Percentiles rank a stretch among this genome's conserved stretches.
Evolutionary conservation across 257 asterid genomes (phyloP).

Genomic region (Fraxinus pennsylvanica): DNA sequence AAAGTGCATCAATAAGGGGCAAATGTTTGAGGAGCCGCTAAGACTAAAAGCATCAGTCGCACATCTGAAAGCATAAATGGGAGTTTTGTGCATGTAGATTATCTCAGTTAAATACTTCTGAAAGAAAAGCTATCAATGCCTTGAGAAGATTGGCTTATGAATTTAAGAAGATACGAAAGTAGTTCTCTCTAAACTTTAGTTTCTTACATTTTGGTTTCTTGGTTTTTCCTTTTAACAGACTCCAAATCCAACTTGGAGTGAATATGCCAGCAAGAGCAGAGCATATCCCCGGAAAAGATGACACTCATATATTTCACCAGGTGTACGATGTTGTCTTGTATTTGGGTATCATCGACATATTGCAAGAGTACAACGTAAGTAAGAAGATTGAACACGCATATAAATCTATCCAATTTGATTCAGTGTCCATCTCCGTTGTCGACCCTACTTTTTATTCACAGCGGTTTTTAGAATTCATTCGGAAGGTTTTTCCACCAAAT

Average conservation of each 20-base stretch:
- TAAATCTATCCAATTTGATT: constrained; percentile 80
- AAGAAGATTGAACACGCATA: constrained; percentile 90
- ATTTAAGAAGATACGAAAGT: background rate
- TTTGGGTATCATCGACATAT: constrained; percentile 88
- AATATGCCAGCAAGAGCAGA: constrained; percentile 99
- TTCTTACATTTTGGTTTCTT: constrained; percentile 3
- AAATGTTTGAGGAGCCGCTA: background rate
- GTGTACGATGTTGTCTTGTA: constrained; percentile 87
- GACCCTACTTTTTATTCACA: constrained; percentile 86
- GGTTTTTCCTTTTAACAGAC: constrained; percentile 42
- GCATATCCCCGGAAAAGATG: constrained; percentile 46
- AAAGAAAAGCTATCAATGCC: background rate
- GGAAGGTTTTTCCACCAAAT: constrained; percentile 76
- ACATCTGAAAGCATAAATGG: background rate
- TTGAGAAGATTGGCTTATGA: background rate
- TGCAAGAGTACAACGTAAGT: constrained; percentile 86
- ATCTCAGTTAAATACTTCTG: background rate
- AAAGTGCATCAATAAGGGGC: background rate
- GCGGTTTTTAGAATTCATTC: constrained; percentile 79
- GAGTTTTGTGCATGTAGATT: background rate
- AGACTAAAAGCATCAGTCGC: background rate
- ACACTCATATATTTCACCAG: constrained; percentile 62
- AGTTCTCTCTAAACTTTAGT: background rate
- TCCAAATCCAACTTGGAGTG: constrained; percentile 97
- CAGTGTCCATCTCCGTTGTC: constrained; percentile 82